Evolutionary conservation across 1,139 yeast genomes (phyloP), one percentile per base, ranked within the genome.

Genomic region (Protomyces lactucae-debilis): DNA sequence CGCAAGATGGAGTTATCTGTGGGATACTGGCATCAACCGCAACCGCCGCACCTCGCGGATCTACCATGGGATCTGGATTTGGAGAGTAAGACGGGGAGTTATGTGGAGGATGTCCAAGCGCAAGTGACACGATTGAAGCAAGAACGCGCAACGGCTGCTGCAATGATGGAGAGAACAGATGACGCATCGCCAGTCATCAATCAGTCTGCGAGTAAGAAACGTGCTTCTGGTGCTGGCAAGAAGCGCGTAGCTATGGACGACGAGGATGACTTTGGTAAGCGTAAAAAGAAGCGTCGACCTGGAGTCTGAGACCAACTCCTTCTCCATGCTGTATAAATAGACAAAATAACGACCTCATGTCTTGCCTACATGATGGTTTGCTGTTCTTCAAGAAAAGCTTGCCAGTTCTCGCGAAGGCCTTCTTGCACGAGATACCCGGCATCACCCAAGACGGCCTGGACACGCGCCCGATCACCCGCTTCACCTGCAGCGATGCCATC

Each of bases 31-130:
- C 36, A 52, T 23, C 35, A 39, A 21, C 43, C 40, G 12, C 45
- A 39, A 5, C 63, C 63, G 14, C 57, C 53, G 43, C 54, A 59
- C 14, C 54, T 59, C 10, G 57, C 28, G 3, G 43, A 46, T 18
- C 21, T 59, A 18, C 63, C 63, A 28, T 59, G 63, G 63, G 43
- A 59, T 23, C 36, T 59, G 12, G 63, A 59, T 21, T 21, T 45
- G 45, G 52, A 52, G 23, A 52, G 57, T 12, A 28, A 28, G 28
- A 28, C 57, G 14, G 63, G 63, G 12, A 52, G 57, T n/a, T 53
- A 59, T 43, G 35, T 59, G 40, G 63, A 52, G 16, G 63, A 59
- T 32, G 35, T 59, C 6, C 48, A 43, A 21, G 48, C 23, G 21
- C 48, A 43, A 18, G 14, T 43, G 52, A 40, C n/a, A 32, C 28